Conservation (phyloP, 2,329 filamentous ascomycete genomes). For the Magnaporthales sp. region DNA sequence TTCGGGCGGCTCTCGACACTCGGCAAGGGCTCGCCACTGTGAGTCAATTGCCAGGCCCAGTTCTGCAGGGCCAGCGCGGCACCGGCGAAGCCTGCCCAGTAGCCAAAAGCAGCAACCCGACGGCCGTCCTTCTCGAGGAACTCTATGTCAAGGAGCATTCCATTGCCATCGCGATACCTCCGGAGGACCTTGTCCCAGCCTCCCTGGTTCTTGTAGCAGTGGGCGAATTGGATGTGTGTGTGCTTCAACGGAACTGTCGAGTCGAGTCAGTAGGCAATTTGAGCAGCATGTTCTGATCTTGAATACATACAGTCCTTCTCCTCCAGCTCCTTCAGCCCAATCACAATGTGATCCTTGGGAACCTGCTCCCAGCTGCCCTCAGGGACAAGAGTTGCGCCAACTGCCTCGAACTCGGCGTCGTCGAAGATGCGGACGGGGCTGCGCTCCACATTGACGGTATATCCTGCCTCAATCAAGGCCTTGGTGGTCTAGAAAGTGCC, state of each 20-base stretch:
- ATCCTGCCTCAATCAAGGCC: constrained; percentile 59
- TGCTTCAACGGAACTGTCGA: constrained; percentile 56
- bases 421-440: constrained; percentile 59
- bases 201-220: constrained; percentile 69
- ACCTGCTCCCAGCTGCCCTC: constrained; percentile 61
- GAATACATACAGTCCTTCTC: constrained; percentile 51
- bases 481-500: constrained; percentile 20
- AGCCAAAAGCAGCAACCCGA: constrained; percentile 64
- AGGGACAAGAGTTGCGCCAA: constrained; percentile 56
- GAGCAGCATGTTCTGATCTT: too few species aligned
- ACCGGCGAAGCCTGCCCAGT: constrained; percentile 68
- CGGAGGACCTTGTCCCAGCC: constrained; percentile 75
- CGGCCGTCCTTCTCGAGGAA: constrained; percentile 71
- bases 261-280: background rate
- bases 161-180: constrained; percentile 68
- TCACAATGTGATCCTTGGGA: constrained; percentile 58
- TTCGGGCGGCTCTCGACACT: constrained; percentile 62
- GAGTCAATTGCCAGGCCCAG: constrained; percentile 74
- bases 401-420: constrained; percentile 51
- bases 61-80: constrained; percentile 67
- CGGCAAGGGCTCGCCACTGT: constrained; percentile 52
- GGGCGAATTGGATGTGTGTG: constrained; percentile 56
- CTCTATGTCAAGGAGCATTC: constrained; percentile 76
- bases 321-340: constrained; percentile 71
- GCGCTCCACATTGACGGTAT: constrained; percentile 59